These are phyloP conservation scores for Amanita jacksonii DNA, from an alignment of 768 basidiomycete species.

Conservation along the genomic window DNA sequence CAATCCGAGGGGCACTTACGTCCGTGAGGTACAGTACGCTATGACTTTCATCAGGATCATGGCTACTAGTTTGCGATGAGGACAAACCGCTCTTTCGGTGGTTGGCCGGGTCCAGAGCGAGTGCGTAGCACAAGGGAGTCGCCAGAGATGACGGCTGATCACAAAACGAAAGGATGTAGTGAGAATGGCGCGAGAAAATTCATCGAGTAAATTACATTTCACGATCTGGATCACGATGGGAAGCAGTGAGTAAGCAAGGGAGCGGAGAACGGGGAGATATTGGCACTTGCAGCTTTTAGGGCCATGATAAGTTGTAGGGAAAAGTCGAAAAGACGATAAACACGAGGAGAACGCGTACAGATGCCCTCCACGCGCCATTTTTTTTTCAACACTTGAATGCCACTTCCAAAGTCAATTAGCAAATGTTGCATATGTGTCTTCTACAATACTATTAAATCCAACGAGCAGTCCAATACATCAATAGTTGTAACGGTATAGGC, in stretches of 20 bases:
- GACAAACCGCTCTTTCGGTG: constrained; percentile 76
- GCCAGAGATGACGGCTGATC: constrained; percentile 77
- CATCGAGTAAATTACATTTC: constrained; percentile 34
- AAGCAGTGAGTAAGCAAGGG: background rate
- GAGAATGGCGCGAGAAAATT: constrained; percentile 13
- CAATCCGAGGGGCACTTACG: constrained; percentile 74
- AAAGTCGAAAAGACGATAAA: constrained; percentile 4
- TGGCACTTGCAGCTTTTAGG: constrained; percentile 58
- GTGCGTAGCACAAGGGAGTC: constrained; percentile 83
- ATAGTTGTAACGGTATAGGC: too few species aligned
- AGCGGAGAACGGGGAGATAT: background rate
- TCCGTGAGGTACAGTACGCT: constrained; percentile 90
- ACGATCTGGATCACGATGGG: too few species aligned
- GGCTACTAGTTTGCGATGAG: background rate
- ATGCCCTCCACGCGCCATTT: background rate
- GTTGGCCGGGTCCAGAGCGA: constrained; percentile 72
- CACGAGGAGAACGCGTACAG: background rate
- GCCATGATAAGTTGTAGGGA: constrained; percentile 37
- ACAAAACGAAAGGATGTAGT: constrained; percentile 17
- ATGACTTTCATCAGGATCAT: too few species aligned
- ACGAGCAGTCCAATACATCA: too few species aligned
- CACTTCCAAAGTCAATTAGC: too few species aligned
- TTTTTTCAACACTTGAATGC: too few species aligned
- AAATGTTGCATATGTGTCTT: too few species aligned
- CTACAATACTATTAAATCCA: too few species aligned